These are phyloP conservation scores for Metarhizium rileyi DNA, from an alignment of 2,329 filamentous ascomycete genomes.

Conservation along the genomic window DNA sequence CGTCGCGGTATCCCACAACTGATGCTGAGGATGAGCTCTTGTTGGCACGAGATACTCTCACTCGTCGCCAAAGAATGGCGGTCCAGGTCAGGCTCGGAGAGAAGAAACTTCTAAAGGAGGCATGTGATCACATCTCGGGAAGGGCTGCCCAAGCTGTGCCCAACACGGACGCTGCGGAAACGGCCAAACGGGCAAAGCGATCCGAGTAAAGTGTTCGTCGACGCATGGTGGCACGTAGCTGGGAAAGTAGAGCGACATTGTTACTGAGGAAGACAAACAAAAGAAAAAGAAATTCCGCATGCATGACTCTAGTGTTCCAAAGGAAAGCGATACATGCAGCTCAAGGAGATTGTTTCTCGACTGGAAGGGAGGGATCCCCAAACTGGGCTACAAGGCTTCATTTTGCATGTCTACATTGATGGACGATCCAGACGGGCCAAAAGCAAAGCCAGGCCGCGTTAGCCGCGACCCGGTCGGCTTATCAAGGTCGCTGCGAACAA, in stretches of 20 bases:
- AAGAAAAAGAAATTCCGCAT: neutral
- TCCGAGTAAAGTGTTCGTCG: slow-evolving; percentile 9
- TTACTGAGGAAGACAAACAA: neutral
- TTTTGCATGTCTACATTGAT: neutral
- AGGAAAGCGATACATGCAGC: neutral
- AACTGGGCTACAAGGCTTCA: neutral
- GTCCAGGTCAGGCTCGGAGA: slow-evolving; percentile 60
- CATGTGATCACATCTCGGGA: slow-evolving; percentile 28
- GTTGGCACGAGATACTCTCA: slow-evolving; percentile 19
- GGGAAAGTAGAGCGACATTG: neutral
- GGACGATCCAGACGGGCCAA: neutral
- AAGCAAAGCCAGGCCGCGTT: neutral
- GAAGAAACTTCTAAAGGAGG: slow-evolving; percentile 53
- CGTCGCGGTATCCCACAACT: slow-evolving; percentile 33
- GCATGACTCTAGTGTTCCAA: neutral
- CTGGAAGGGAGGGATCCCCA: neutral
- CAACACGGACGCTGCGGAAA: slow-evolving; percentile 14
- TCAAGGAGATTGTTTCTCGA: neutral
- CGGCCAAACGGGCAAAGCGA: slow-evolving; percentile 21
- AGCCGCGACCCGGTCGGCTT: neutral
- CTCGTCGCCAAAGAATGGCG: slow-evolving; percentile 46
- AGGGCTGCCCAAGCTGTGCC: slow-evolving; percentile 11
- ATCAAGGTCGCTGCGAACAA: neutral
- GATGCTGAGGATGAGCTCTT: slow-evolving; percentile 30
- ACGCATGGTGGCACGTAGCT: neutral